Base-by-base conservation (phyloP, 805 yeast genomes). In the Kregervanrija fluxuum region DNA sequence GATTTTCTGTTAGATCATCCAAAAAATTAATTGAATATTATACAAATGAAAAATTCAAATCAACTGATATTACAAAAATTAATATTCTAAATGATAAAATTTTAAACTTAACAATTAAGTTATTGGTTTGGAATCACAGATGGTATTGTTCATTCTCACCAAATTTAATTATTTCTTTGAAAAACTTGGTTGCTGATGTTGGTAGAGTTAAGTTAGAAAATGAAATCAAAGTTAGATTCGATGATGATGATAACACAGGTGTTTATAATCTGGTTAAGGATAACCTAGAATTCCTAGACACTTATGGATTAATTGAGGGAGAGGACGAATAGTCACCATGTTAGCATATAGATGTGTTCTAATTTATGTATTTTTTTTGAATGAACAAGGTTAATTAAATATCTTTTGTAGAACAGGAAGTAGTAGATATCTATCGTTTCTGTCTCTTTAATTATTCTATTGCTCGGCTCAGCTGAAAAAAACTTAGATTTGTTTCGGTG, bases 111-210 rank as follows among this genome's bases (percentile, higher is more conserved):
- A 65, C 80, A 45, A 86, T 90, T 33, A 85, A 84, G 55, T 68
- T 93, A 43, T 68, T 83, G n/a, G 95, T 93, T n/a, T 95, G 98
- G 97, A 85, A 88, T 59, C 97, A 90, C 64, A 78, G 99, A 59
- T 93, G 99, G 99, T 95, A 91, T 66, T 77, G 82, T 51, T 96
- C 91, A 52, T 91, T 89, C 59, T 81, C 95, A 8, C 85, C 95
- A 15, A 69, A 69, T 40, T 68, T 88, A 40, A 59, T 80, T n/a
- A 60, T 66, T n/a, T 67, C 79, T 0, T 65, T 89, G 47, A 67
- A 76, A 15, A 75, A 72, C 43, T 68, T 88, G 44, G 80, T 87
- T 17, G 78, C 77, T 35, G 82, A 82, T 55, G 88, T 85, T 54
- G 96, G 97, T 0, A 64, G 83, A 37, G 77, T 84, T 30, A 89